Conservation (phyloP, 208 protist genomes). For the Balamuthia mandrillaris region DNA sequence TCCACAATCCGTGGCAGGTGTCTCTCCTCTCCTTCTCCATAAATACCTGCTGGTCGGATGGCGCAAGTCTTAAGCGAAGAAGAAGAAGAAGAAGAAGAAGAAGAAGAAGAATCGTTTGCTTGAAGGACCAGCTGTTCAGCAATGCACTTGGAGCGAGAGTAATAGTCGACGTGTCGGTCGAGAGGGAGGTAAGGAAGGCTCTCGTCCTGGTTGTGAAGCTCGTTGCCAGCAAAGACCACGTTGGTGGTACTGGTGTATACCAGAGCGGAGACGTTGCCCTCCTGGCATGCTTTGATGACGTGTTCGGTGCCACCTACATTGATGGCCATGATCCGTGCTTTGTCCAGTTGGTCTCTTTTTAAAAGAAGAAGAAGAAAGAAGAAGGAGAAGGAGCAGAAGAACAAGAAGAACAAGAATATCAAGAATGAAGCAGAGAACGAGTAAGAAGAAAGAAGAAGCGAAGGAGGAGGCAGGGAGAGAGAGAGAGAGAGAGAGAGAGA, state of each 20-base stretch:
- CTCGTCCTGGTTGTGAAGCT: slow-evolving; percentile 43
- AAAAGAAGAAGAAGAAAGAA: no score
- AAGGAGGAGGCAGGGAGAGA: no score
- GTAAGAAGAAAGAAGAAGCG: no score
- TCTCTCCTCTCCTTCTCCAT: slow-evolving; percentile 53
- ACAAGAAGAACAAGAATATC: no score
- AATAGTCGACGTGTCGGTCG: slow-evolving; percentile 48
- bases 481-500: no score
- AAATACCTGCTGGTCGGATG: slow-evolving; percentile 49
- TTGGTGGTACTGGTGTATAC: slow-evolving; percentile 43
- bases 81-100: no score
- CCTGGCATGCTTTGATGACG: slow-evolving; percentile 32
- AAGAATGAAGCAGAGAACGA: no score
- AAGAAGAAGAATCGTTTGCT: neutral
- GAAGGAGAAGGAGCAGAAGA: no score
- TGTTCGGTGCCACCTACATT: slow-evolving; percentile 47
- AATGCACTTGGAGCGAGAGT: slow-evolving; percentile 51
- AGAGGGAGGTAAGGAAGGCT: slow-evolving; percentile 47
- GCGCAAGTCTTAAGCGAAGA: slow-evolving; percentile 42
- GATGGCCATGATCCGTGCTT: slow-evolving; percentile 29
- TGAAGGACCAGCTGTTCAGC: slow-evolving; percentile 29
- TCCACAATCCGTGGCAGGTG: slow-evolving; percentile 56
- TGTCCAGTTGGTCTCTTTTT: slow-evolving; percentile 48
- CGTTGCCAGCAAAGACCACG: slow-evolving; percentile 40
- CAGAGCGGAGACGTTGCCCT: neutral